Evolutionary conservation across 23 red algal genomes (phyloP).

Genomic region (Cyanidium caldarium): DNA sequence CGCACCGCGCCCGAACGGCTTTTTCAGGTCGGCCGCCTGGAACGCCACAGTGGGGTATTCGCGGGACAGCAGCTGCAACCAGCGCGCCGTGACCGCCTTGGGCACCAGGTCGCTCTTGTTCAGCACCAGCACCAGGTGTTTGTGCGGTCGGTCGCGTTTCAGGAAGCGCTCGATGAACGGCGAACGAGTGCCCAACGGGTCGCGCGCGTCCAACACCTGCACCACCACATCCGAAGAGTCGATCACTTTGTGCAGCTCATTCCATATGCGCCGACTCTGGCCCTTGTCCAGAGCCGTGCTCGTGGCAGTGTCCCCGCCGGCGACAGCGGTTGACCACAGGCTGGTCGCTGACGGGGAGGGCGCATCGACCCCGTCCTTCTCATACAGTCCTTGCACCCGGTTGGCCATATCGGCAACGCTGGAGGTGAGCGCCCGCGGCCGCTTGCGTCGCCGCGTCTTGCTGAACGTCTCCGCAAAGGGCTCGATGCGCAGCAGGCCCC

Average conservation of each 20-base stretch:
- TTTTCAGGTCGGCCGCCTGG: conserved; percentile 41
- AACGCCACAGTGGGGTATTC: conserved; percentile 91
- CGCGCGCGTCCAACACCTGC: conserved; percentile 76
- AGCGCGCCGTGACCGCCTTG: conserved; percentile 48
- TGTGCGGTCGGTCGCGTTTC: conserved; percentile 57
- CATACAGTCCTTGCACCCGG: conserved; percentile 14
- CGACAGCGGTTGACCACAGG: no score
- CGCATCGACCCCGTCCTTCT: conserved; percentile 4
- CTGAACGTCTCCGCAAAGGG: conserved; percentile 78
- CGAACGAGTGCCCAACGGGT: conserved; percentile 73
- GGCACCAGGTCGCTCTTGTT: conserved; percentile 94
- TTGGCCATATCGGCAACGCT: conserved; percentile 34
- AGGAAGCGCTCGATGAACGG: conserved; percentile 48
- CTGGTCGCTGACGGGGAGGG: neutral
- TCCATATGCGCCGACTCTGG: conserved; percentile 84
- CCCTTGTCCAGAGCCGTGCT: conserved; percentile 58
- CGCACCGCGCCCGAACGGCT: conserved; percentile 74
- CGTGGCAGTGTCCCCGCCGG: neutral
- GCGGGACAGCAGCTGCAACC: conserved; percentile 43
- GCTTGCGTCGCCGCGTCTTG: conserved; percentile 48
- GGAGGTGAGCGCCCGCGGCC: conserved; percentile 25
- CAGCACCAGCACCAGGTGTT: conserved; percentile 78
- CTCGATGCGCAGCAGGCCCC: conserved; percentile 53
- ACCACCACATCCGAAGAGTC: conserved; percentile 89
- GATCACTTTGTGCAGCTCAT: conserved; percentile 88